phyloP scores from a whole-genome alignment of 176 grass and related monocot genomes.

The Oryza nivara region DNA sequence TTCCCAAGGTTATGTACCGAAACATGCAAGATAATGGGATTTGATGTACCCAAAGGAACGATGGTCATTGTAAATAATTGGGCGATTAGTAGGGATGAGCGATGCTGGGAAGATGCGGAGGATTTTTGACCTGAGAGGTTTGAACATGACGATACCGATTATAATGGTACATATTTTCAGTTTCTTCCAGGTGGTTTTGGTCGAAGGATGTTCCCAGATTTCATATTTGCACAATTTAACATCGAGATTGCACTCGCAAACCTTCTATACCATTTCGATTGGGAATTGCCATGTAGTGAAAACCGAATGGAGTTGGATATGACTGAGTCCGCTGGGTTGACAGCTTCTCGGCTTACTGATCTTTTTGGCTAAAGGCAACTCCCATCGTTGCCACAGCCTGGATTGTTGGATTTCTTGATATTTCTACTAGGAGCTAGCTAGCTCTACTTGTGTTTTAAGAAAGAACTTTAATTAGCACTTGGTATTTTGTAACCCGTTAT shows the following conservation, averaged over 20 bases:
- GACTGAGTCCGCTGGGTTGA: not conserved
- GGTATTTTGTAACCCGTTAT: no score
- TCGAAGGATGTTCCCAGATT: not conserved
- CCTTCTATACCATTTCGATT: constrained; percentile 26
- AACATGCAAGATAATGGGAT: constrained; percentile 39
- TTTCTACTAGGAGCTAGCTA: not conserved
- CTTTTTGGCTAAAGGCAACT: constrained; percentile 1
- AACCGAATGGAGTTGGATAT: not conserved
- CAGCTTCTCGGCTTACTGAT: not conserved
- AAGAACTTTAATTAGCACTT: no score
- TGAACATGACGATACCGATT: not conserved
- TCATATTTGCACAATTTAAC: not conserved
- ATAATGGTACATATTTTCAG: constrained; percentile 1
- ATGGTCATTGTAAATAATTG: constrained; percentile 25
- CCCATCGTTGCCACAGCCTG: not conserved
- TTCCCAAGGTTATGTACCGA: constrained; percentile 34
- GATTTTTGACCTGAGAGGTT: constrained; percentile 21
- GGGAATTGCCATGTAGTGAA: not conserved
- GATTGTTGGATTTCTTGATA: no score
- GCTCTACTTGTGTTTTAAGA: no score
- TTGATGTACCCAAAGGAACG: constrained; percentile 19
- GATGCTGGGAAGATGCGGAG: constrained; percentile 29
- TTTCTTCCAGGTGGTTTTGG: not conserved
- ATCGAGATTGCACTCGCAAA: not conserved
- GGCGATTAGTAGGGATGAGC: constrained; percentile 36